Conservation (phyloP, 2,329 filamentous ascomycete species). For the Triangularia verruculosa region DNA sequence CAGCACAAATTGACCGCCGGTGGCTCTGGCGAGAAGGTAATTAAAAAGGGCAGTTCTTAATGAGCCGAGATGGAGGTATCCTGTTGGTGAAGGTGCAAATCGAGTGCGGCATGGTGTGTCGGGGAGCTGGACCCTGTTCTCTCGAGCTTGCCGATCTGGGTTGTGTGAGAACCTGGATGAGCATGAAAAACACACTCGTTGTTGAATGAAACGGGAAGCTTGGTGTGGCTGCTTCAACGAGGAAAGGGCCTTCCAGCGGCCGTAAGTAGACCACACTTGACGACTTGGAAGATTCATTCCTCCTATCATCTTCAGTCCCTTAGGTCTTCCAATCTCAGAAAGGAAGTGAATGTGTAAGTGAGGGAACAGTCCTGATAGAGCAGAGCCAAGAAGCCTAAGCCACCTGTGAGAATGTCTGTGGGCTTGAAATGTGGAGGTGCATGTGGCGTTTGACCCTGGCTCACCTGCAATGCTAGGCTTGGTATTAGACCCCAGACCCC, state of each 20-base stretch:
- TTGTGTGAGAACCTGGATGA: slow-evolving; percentile 1
- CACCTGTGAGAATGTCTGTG: background rate
- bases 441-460: background rate
- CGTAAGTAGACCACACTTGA: slow-evolving; percentile 13
- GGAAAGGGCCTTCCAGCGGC: slow-evolving; percentile 16
- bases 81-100: slow-evolving; percentile 94
- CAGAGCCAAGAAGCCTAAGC: background rate
- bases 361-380: slow-evolving; percentile 5
- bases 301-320: background rate
- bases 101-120: slow-evolving; percentile 67
- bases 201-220: slow-evolving; percentile 15
- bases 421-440: background rate
- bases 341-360: background rate
- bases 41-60: slow-evolving; percentile 94
- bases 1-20: slow-evolving; percentile 84
- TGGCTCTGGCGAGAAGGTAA: slow-evolving; percentile 82
- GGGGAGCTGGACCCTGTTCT: slow-evolving; percentile 40
- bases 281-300: slow-evolving; percentile 21
- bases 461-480: background rate
- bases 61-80: slow-evolving; percentile 88
- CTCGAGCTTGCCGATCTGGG: slow-evolving; percentile 14
- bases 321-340: background rate
- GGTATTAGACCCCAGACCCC: background rate
- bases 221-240: slow-evolving; percentile 23
- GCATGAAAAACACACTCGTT: slow-evolving; percentile 2